Evolutionary conservation across 768 basidiomycete genomes (phyloP), one percentile per base, ranked within the genome.

Genomic region (Termitomyces sp.): DNA sequence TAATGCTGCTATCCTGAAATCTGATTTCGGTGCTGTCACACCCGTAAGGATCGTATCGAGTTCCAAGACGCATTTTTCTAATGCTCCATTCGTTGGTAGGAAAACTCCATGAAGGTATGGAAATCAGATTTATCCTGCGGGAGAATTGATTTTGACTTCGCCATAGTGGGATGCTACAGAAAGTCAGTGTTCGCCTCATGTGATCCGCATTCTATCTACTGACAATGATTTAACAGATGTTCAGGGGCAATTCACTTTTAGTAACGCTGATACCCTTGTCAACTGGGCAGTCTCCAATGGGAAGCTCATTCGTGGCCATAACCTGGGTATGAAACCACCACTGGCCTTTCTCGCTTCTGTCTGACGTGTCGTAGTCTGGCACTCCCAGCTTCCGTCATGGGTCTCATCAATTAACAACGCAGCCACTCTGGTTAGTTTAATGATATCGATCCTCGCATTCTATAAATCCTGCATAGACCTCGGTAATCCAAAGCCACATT

Each of bases 401-500:
- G 77, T 78, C 20, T 69, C 66, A 5, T 60, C 65, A 4, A 77
- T 77, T 56, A 68, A 60, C 47, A 74, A 77, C 55, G 70, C 65
- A 56, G 57, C 61, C 8, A 77, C 76, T 15, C 63, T 78, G 67
- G 76, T 75, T 12, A 50, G 63, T 57, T 52, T 20, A 18, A 12
- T 20, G 4, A 15, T 57, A 31, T 18, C 50, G 5, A 15, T 20
- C 20, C 26, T n/a, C 37, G 10, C 29, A 18, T 37, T 26, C 24
- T 18, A 51, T 15, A 22, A 22, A 36, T 51, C 31, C 7, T 12
- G 46, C 13, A 36, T 37, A 76, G 75, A 77, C 73, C 9, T 72
- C 70, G 1, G 76, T 78, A 58, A 73, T 80, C 57, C 70, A 80
- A 62, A 77, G 75, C 58, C 80, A 81, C 62, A 78, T 81, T 55